A percentile compares a stretch with the other conserved stretches of the same genome.
Evolutionary conservation across 164 flowering plant genomes (phyloP).

Genomic region (Echeveria elegans): DNA sequence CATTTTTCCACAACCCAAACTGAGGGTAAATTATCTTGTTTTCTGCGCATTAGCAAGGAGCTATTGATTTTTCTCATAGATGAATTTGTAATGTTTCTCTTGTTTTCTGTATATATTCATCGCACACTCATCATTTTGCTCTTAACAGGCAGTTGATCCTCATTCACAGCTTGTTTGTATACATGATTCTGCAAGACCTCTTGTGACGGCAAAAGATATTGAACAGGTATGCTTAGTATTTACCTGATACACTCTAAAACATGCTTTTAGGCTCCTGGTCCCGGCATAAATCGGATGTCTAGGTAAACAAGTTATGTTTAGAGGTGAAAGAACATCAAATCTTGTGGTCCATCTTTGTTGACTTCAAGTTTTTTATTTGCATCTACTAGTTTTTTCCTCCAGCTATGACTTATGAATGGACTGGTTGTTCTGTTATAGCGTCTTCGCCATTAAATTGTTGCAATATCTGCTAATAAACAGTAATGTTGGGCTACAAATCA

Average conservation of each 20-base stretch:
- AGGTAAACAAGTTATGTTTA: neutral
- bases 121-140: neutral
- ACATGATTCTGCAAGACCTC: constrained; percentile 97
- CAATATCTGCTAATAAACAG: neutral
- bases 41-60: neutral
- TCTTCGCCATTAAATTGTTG: neutral
- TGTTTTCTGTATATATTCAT: too few species aligned
- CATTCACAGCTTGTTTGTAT: constrained; percentile 87
- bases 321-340: neutral
- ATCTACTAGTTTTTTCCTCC: neutral
- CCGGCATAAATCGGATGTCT: neutral
- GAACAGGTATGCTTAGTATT: constrained; percentile 61
- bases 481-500: neutral
- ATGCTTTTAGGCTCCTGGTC: neutral
- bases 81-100: neutral
- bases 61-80: neutral
- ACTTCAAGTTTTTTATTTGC: neutral
- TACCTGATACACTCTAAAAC: too few species aligned
- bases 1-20: too few species aligned
- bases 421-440: neutral
- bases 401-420: neutral
- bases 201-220: constrained; percentile 53
- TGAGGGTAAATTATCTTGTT: neutral
- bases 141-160: constrained; percentile 60
- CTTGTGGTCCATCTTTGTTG: neutral